Conservation (phyloP, 2,329 filamentous ascomycete genomes). For the Trichophyton equinum region DNA sequence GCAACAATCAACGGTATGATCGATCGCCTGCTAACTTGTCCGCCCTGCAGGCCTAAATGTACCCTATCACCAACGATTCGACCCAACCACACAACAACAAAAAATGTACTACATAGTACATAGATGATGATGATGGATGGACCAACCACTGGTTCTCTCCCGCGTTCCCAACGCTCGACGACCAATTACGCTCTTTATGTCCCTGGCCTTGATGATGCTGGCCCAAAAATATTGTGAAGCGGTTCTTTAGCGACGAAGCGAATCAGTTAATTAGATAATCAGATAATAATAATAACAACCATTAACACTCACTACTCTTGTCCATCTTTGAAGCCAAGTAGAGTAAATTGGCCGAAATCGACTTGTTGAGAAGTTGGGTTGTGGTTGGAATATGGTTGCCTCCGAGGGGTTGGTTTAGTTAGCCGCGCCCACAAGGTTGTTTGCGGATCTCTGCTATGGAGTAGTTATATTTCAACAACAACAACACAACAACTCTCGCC, state of each 20-base stretch:
- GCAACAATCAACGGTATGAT: neutral
- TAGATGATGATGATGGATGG: neutral
- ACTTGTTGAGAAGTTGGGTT: neutral
- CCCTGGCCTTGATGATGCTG: neutral
- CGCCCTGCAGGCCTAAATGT: neutral
- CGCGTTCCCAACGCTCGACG: neutral
- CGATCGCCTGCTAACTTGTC: neutral
- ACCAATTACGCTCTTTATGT: neutral
- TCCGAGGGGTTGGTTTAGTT: too few species aligned
- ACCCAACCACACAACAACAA: neutral
- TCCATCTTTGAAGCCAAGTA: neutral
- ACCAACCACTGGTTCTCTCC: neutral
- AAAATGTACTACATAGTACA: neutral
- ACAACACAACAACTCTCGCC: too few species aligned
- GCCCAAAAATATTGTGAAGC: neutral
- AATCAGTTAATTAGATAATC: neutral
- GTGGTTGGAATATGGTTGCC: neutral
- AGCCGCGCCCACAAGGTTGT: too few species aligned
- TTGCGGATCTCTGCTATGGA: too few species aligned
- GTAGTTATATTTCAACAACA: neutral
- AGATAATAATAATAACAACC: neutral
- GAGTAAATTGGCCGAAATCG: neutral
- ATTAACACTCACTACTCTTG: neutral
- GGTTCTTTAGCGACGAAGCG: neutral
- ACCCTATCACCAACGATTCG: neutral